Evolutionary conservation across 495 filamentous ascomycete genomes (phyloP), one percentile per base, ranked within the genome.

Genomic region (Hypoxylon fuscum): DNA sequence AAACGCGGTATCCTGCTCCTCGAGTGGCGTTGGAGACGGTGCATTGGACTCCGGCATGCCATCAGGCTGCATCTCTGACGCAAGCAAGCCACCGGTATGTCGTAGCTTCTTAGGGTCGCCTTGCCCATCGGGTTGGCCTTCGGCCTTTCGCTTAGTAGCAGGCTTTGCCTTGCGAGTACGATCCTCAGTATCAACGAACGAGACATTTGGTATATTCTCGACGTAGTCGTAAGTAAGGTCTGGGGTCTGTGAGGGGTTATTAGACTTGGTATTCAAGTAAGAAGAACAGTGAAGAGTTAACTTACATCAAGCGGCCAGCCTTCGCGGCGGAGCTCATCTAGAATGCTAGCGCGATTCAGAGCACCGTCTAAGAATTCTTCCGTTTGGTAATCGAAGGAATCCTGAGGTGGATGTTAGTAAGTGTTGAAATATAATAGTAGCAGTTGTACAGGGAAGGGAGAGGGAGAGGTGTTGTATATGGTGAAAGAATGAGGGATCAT

Each of bases 1-100:
- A 10, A 57, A 47, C 2, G 38, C 62, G 15, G 25, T n/a, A 1
- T 63, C 68, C 12, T 60, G 47, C 23, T 63, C 65, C 17, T 59
- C 42, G 11, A 42, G 10, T 8, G 76, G 64, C 1, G 56, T 50
- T 1, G 77, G 74, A 5, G 76, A 73, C 3, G 75, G 66, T n/a
- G 71, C 72, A 32, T 73, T 74, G 7, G 76, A 77, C 14, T 70
- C 73, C 12, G 71, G 69, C 43, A 72, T 70, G 1, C 70, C 77
- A 20, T 76, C 76, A 11, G 73, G 69, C 20, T 72, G 74, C 9
- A 73, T 69, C 37, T 73, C 72, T 32, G 73, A 74, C 2, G 77
- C 72, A n/a, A 82, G 73, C 14, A 82, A 68, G 35, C 77, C 74
- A 42, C 71, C 73, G 41, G 70, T 64, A 34, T 79, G 78, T 14